Evolutionary conservation across 306 rosid species (phyloP), one percentile per base, ranked within the genome.

Genomic region (Malus fusca): DNA sequence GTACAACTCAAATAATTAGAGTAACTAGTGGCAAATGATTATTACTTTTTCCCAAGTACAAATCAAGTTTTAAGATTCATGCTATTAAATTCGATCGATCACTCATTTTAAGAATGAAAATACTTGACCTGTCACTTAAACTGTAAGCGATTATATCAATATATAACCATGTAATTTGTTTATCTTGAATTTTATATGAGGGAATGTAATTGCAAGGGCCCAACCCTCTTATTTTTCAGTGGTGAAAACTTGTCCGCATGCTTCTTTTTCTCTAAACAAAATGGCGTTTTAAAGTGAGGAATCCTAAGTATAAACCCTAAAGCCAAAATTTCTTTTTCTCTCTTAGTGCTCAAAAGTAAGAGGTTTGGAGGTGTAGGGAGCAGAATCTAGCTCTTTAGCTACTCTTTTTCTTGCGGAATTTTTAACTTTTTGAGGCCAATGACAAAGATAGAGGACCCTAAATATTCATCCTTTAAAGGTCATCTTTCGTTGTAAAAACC

Each of bases 281-380:
- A 69, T 77, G 78, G 72, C 77, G 51, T 73, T 80, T 76, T 84
- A 83, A 93, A 89, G 96, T 60, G 74, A 85, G 90, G 96, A 88
- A 90, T 89, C 96, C 96, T 63, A 91, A 86, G 97, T 83, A 65
- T 74, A 80, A 73, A 74, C 79, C 87, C 78, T 77, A 88, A 87
- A 83, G 90, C 93, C 91, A 87, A 91, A 89, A 75, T 60, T 81
- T 85, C 88, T 79, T 92, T 90, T 85, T 51, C 69, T 72, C 65
- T 66, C 42, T 73, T 46, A 33, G 18, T 62, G 66, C 6, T 25
- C 23, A 19, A 61, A 35, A 23, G 64, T 72, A 56, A 76, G 80
- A 85, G 78, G 79, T 44, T 84, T 77, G 53, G 56, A 61, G 73
- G 19, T 69, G 43, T 67, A 69, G 81, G 78, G 63, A 81, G 63